These are phyloP conservation scores for Aphanomyces invadans DNA, from an alignment of 352 stramenopile species.

Conservation along the genomic window DNA sequence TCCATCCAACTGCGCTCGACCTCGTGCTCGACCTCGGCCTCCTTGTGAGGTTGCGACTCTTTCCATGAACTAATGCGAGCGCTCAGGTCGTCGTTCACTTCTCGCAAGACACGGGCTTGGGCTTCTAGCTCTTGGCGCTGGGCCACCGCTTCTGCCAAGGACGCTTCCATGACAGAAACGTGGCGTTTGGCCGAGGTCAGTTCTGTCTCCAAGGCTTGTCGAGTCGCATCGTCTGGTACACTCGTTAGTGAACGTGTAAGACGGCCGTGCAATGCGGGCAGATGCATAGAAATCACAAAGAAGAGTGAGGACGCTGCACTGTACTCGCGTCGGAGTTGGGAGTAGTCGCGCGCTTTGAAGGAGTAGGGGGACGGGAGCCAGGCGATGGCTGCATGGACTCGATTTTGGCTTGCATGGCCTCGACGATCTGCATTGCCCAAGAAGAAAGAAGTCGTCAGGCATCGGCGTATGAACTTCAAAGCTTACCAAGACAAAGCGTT, in stretches of 20 bases:
- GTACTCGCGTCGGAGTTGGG: no score
- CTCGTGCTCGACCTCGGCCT: neutral
- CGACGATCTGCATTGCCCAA: constrained; percentile 6
- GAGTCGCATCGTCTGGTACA: no score
- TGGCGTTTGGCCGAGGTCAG: neutral
- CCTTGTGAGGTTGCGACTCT: neutral
- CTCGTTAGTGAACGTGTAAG: no score
- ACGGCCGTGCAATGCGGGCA: no score
- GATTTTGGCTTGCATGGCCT: constrained; percentile 18
- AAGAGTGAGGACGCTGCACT: no score
- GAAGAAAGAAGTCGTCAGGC: no score
- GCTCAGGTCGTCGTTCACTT: constrained; percentile 16
- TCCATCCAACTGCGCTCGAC: neutral
- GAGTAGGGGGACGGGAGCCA: neutral
- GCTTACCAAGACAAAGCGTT: constrained; percentile 1
- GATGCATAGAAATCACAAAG: no score
- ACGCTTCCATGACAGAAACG: neutral
- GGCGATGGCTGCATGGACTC: neutral
- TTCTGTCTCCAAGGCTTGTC: neutral
- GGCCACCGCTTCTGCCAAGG: neutral
- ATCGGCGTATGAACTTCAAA: no score
- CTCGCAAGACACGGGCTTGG: constrained; percentile 7
- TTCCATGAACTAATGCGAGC: neutral
- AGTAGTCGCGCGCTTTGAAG: neutral
- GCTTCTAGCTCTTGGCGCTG: constrained; percentile 10